Percentiles rank a stretch among this genome's conserved stretches.
Evolutionary conservation across 1,139 yeast species (phyloP).

Genomic region (Meyerozyma athensensis): DNA sequence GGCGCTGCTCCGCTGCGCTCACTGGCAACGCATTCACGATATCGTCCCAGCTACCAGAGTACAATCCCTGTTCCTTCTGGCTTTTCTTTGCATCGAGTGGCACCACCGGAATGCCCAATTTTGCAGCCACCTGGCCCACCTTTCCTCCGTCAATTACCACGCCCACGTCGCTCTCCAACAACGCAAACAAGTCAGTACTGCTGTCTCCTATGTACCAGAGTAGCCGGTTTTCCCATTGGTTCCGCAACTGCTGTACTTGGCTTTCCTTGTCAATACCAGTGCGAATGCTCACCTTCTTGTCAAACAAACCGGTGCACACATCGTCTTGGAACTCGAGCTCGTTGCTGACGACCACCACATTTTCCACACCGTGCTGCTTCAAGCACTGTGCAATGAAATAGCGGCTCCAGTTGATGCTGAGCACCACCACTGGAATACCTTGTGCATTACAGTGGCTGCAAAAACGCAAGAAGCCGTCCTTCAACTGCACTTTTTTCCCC

Average conservation of each 20-base stretch:
- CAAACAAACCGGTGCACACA: slow-evolving; percentile 38
- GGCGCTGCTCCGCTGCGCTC: too few species aligned
- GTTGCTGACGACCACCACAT: slow-evolving; percentile 37
- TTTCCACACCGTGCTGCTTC: slow-evolving; percentile 22
- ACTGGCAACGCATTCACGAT: neutral
- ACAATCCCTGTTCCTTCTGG: neutral
- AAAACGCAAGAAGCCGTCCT: slow-evolving; percentile 41
- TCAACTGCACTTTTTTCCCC: slow-evolving; percentile 33
- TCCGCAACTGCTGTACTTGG: slow-evolving; percentile 19
- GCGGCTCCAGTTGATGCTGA: slow-evolving; percentile 67
- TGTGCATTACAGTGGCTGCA: slow-evolving; percentile 18
- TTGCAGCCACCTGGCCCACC: slow-evolving; percentile 7
- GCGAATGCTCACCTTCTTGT: slow-evolving; percentile 25
- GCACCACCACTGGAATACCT: slow-evolving; percentile 37
- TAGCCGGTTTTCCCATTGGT: slow-evolving; percentile 10
- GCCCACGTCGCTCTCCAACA: slow-evolving; percentile 47
- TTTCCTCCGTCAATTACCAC: slow-evolving; percentile 39
- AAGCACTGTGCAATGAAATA: slow-evolving; percentile 43
- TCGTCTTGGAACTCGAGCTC: slow-evolving; percentile 40
- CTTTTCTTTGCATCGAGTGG: neutral
- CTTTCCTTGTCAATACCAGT: slow-evolving; percentile 55
- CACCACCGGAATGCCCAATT: neutral
- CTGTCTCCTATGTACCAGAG: slow-evolving; percentile 63
- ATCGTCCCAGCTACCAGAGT: neutral
- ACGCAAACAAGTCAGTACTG: slow-evolving; percentile 53